These are phyloP conservation scores for Hymenochaete sp. DNA, from an alignment of 1,284 basidiomycete genomes.

Conservation along the genomic window DNA sequence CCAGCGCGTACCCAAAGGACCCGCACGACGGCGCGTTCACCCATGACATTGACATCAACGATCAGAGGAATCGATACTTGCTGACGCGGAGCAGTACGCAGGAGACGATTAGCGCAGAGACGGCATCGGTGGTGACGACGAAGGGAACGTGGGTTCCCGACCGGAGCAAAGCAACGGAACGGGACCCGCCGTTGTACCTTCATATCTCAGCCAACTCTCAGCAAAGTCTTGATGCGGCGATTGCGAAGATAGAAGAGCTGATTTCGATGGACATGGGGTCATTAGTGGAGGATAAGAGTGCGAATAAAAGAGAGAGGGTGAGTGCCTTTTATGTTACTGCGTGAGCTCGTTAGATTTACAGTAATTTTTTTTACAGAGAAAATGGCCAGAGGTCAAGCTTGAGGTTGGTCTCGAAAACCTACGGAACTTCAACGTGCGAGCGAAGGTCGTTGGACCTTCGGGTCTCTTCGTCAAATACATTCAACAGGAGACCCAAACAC, in stretches of 20 bases:
- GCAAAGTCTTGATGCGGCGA: conserved; percentile 73
- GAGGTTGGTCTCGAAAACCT: conserved; percentile 82
- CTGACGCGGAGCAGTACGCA: conserved; percentile 93
- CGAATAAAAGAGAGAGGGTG: conserved; percentile 53
- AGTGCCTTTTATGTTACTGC: conserved; percentile 6
- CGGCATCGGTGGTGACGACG: conserved; percentile 83
- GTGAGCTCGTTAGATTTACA: not conserved
- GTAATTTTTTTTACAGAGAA: conserved; percentile 42
- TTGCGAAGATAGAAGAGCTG: conserved; percentile 79
- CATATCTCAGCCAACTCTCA: conserved; percentile 83
- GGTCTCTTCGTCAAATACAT: conserved; percentile 99
- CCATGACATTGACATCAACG: conserved; percentile 96
- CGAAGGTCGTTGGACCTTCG: conserved; percentile 93
- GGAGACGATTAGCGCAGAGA: conserved; percentile 82
- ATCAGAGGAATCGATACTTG: conserved; percentile 91
- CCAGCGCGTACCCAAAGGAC: conserved; percentile 54
- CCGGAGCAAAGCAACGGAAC: conserved; percentile 79
- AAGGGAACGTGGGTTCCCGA: conserved; percentile 95
- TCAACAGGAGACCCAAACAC: conserved; percentile 90
- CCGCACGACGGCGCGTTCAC: conserved; percentile 78
- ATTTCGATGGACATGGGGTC: conserved; percentile 82
- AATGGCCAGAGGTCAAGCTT: conserved; percentile 95
- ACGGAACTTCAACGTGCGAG: conserved; percentile 94
- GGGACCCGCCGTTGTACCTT: conserved; percentile 89
- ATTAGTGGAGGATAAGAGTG: conserved; percentile 78